These are phyloP conservation scores for Leccinum solheimii DNA, from an alignment of 1,284 basidiomycete genomes.

Conservation along the genomic window DNA sequence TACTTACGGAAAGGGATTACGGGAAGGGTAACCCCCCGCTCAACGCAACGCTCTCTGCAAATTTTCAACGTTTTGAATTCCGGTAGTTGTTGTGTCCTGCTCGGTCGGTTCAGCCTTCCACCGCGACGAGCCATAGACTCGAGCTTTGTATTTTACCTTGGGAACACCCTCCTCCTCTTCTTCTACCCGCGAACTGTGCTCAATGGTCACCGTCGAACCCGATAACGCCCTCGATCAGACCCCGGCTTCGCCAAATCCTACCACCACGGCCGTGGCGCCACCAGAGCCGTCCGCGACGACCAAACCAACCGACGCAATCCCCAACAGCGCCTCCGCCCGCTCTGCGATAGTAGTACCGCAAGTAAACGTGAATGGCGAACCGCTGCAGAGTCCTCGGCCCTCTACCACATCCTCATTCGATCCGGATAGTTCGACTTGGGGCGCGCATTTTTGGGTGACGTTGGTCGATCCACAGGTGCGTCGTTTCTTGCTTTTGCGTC, in stretches of 20 bases:
- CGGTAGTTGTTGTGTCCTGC: slow-evolving; percentile 1
- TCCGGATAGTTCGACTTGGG: slow-evolving; percentile 48
- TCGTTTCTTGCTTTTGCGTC: slow-evolving; percentile 15
- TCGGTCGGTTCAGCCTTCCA: slow-evolving; percentile 8
- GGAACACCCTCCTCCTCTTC: background rate
- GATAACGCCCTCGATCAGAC: slow-evolving; percentile 32
- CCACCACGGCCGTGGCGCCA: slow-evolving; percentile 3
- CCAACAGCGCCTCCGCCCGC: slow-evolving; percentile 19
- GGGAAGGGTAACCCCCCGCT: slow-evolving; percentile 14
- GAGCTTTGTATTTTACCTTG: slow-evolving; percentile 28
- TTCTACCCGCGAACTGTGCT: slow-evolving; percentile 4
- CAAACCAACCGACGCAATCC: slow-evolving; percentile 7
- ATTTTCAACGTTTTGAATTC: slow-evolving; percentile 28
- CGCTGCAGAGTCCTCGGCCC: slow-evolving; percentile 32
- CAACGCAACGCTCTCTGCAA: slow-evolving; percentile 25
- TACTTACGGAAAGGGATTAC: slow-evolving; percentile 27
- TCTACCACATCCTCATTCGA: slow-evolving; percentile 28
- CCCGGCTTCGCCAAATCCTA: slow-evolving; percentile 4
- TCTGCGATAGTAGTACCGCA: slow-evolving; percentile 31
- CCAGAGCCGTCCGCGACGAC: slow-evolving; percentile 3
- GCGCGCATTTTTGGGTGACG: slow-evolving; percentile 86
- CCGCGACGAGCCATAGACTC: slow-evolving; percentile 3
- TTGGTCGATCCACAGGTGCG: slow-evolving; percentile 77
- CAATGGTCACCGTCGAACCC: slow-evolving; percentile 26
- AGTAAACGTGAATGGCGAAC: slow-evolving; percentile 37